A percentile compares a stretch with the other conserved stretches of the same genome.
Conservation (phyloP, 306 rosid genomes). For the Quercus suber region DNA sequence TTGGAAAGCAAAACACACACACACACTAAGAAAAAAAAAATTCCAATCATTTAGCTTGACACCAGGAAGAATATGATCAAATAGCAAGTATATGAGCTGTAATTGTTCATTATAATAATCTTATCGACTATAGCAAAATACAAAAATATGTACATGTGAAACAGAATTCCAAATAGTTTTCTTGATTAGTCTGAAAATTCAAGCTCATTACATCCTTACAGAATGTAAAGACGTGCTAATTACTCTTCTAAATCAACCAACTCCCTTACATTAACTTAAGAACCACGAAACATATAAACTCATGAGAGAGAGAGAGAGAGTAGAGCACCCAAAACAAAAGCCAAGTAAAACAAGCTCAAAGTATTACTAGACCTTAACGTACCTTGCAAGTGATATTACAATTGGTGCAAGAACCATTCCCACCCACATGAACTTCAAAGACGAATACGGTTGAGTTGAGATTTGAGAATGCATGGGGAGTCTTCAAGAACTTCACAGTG, state of each 20-base stretch:
- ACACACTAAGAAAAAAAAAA: background rate
- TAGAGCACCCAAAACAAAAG: background rate
- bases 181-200: background rate
- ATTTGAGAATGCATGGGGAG: constrained; percentile 71
- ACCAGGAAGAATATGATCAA: background rate
- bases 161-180: background rate
- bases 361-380: constrained; percentile 7
- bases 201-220: too few species aligned
- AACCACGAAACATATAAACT: background rate
- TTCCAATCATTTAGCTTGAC: background rate
- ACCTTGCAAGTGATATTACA: constrained; percentile 81
- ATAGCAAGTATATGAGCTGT: too few species aligned
- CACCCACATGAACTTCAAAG: constrained; percentile 46
- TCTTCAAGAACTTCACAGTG: constrained; percentile 62
- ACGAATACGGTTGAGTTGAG: constrained; percentile 65
- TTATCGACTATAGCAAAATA: background rate
- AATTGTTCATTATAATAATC: too few species aligned
- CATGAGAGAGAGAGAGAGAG: background rate
- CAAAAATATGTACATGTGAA: background rate
- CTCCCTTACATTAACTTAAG: background rate
- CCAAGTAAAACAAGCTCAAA: background rate
- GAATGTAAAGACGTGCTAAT: too few species aligned
- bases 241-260: background rate
- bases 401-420: constrained; percentile 38
- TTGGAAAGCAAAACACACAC: background rate